Percentiles rank a stretch among this genome's conserved stretches.
phyloP scores from a whole-genome alignment of 2,329 filamentous ascomycete genomes.

The Periconia digitata region DNA sequence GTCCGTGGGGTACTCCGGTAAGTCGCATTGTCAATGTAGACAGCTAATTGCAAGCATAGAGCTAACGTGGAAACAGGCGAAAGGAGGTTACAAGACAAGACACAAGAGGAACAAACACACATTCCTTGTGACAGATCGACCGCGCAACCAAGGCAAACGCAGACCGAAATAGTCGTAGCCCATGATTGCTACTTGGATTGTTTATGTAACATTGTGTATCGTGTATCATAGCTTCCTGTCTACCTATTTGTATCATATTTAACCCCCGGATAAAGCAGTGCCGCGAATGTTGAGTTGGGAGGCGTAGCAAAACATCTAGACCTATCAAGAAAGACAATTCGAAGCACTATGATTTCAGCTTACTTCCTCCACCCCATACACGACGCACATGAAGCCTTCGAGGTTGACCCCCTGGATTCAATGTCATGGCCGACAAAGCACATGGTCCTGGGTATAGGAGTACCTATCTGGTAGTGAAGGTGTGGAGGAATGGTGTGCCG shows the following conservation, averaged over 20 bases:
- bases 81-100: constrained; percentile 89
- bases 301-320: neutral
- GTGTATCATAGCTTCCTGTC: constrained; percentile 7
- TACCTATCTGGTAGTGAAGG: too few species aligned
- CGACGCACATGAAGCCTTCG: too few species aligned
- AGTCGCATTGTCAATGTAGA: constrained; percentile 51
- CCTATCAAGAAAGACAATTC: too few species aligned
- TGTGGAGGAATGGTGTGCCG: too few species aligned
- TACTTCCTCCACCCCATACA: too few species aligned
- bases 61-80: constrained; percentile 53
- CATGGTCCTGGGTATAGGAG: too few species aligned
- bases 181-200: constrained; percentile 6
- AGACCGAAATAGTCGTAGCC: constrained; percentile 41
- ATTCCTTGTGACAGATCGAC: constrained; percentile 80
- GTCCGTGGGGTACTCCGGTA: constrained; percentile 95
- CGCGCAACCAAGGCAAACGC: constrained; percentile 89
- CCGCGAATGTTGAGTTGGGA: neutral
- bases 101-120: constrained; percentile 88
- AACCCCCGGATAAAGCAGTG: constrained; percentile 8
- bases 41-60: neutral
- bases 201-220: constrained; percentile 15
- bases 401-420: too few species aligned
- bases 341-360: too few species aligned
- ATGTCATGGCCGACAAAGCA: too few species aligned
- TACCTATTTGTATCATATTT: constrained; percentile 23